A percentile compares a stretch with the other conserved stretches of the same genome.
Evolutionary conservation across 345 rosid species (phyloP).

Genomic region (Arabis hirsuta): DNA sequence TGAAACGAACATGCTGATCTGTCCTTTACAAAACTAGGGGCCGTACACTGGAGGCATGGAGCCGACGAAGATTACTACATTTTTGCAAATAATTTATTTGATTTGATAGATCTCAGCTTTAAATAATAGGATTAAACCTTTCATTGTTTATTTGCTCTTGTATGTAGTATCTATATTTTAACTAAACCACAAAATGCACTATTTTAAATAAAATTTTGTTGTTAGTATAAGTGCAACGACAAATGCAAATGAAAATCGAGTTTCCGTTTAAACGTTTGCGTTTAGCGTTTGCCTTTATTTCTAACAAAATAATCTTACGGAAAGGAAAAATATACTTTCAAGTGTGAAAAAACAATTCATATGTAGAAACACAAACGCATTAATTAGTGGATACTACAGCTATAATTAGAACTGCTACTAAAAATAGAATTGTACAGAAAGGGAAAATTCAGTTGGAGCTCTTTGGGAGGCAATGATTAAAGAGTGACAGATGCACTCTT

Average conservation of each 20-base stretch:
- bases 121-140: not conserved
- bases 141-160: not conserved
- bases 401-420: not conserved
- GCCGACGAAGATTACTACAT: not conserved
- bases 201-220: not conserved
- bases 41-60: conserved; percentile 25
- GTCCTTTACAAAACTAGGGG: conserved; percentile 22
- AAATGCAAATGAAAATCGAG: not conserved
- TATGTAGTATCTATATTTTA: not conserved
- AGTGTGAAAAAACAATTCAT: not conserved
- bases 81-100: not conserved
- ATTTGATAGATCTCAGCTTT: not conserved
- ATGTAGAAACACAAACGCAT: not conserved
- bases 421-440: not conserved
- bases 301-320: not conserved
- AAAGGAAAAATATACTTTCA: not conserved
- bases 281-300: not conserved
- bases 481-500: conserved; percentile 10
- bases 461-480: conserved; percentile 19
- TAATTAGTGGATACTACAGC: not conserved
- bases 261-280: not conserved
- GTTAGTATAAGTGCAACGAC: not conserved
- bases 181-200: not conserved
- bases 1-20: conserved; percentile 12
- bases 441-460: not conserved